Base-by-base conservation (phyloP, 75 land plant species). In the Sequoiadendron giganteum region DNA sequence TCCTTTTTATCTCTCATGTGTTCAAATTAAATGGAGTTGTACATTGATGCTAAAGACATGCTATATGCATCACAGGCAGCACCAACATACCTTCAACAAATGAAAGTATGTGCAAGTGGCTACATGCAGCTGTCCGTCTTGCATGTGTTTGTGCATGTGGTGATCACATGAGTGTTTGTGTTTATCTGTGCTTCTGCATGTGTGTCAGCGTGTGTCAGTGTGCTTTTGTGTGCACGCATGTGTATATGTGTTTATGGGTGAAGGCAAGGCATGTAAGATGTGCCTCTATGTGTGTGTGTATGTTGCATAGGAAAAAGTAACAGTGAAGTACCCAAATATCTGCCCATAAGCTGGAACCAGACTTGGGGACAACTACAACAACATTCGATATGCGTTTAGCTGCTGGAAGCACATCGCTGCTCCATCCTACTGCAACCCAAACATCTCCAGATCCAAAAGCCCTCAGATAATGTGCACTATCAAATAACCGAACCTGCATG, bases 351-450 rank as follows among this genome's bases (percentile, higher is more conserved):
- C 99, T 98, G 72, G 96, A 68, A 84, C 99, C 99, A 77, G 99
- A 98, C 80, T 95, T 93, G 14, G 99, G 99, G 82, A 96, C 96
- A 90, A 97, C 87, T 1, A 96, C 99, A 81, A 89, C 89, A 84
- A 97, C 93, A 90, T 95, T 92, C 1, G 97, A 94, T 91, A 93
- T 91, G 56, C 98, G 93, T 83, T 97, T 97, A 36, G 96, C 97
- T 86, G 94, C 93, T 36, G 97, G 99, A 89, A 98, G 86, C 76
- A 98, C 92, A 93, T 98, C 99, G 86, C 91, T 92, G 84, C 96
- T 97, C 99, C 99, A 98, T 48, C 99, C 99, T 83, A 98, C 99
- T 83, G 97, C 95, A 42, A 98, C 99, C 99, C 98, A 98, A 16
- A 95, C 97, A 91, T 98, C 99, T 75, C 99, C 99, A 3, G 89